Evolutionary conservation across 192 early-diverging fungal genomes (phyloP).

Genomic region (Linnemannia hyalina): DNA sequence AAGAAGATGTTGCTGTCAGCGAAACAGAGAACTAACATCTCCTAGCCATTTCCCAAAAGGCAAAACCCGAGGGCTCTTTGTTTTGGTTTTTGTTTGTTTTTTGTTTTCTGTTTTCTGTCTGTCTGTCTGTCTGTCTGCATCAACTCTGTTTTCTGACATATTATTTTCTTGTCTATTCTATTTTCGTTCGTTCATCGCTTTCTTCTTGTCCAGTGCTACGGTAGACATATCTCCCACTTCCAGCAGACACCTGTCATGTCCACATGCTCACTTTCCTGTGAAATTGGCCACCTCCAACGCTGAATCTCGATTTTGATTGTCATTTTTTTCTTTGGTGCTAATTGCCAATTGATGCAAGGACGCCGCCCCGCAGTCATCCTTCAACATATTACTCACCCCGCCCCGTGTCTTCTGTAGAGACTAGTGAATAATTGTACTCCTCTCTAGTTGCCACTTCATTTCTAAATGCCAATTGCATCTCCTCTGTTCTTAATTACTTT

Average conservation of each 20-base stretch:
- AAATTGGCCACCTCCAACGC: not conserved
- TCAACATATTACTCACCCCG: too few relatives aligned
- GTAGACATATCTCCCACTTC: too few relatives aligned
- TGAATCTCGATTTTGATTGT: not conserved
- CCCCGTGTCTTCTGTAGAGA: too few relatives aligned
- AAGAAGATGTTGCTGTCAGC: not conserved
- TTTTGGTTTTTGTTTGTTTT: not conserved
- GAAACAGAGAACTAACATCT: not conserved
- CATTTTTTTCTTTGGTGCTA: not conserved
- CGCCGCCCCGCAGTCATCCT: not conserved
- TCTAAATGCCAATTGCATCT: too few relatives aligned
- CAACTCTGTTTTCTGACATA: not conserved
- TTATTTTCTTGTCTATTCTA: not conserved
- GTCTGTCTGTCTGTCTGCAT: not conserved
- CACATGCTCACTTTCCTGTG: not conserved
- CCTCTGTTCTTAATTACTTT: too few relatives aligned
- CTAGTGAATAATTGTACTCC: too few relatives aligned
- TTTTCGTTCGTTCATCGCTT: not conserved
- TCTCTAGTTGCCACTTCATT: too few relatives aligned
- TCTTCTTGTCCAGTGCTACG: not conserved
- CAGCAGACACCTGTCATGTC: not conserved
- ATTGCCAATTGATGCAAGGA: not conserved
- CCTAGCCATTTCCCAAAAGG: not conserved
- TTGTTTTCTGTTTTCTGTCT: too few relatives aligned
- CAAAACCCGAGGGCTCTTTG: constrained; percentile 5